A percentile compares a stretch with the other conserved stretches of the same genome.
phyloP scores from a whole-genome alignment of 2,329 filamentous ascomycete genomes.

The Chaetomium sp. region DNA sequence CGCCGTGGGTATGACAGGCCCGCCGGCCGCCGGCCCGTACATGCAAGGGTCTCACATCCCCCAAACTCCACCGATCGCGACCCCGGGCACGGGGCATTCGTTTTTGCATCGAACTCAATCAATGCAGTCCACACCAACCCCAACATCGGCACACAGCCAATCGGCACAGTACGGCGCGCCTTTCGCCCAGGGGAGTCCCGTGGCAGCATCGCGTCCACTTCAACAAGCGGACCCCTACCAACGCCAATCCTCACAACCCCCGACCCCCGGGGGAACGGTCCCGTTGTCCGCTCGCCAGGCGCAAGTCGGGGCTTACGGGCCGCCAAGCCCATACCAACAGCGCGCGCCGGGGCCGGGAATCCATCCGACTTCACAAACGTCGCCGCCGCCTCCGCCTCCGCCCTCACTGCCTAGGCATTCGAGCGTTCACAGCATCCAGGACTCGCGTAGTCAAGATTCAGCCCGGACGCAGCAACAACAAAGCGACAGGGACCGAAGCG shows the following conservation, averaged over 20 bases:
- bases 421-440: slow-evolving; percentile 49
- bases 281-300: slow-evolving; percentile 44
- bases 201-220: slow-evolving; percentile 48
- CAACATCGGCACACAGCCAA: slow-evolving; percentile 64
- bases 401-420: slow-evolving; percentile 47
- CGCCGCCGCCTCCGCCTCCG: slow-evolving; percentile 42
- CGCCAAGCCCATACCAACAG: slow-evolving; percentile 63
- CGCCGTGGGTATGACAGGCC: slow-evolving; percentile 40
- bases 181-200: slow-evolving; percentile 57
- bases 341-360: slow-evolving; percentile 44
- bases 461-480: slow-evolving; percentile 56
- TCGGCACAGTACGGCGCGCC: slow-evolving; percentile 52
- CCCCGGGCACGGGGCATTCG: slow-evolving; percentile 44
- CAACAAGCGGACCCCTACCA: slow-evolving; percentile 49
- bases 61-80: slow-evolving; percentile 54
- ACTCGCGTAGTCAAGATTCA: slow-evolving; percentile 41
- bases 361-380: slow-evolving; percentile 41
- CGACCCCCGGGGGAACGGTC: slow-evolving; percentile 55
- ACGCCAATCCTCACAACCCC: slow-evolving; percentile 57
- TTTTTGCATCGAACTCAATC: slow-evolving; percentile 56
- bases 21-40: slow-evolving; percentile 43
- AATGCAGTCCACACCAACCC: slow-evolving; percentile 60
- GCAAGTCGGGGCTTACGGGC: slow-evolving; percentile 43
- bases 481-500: slow-evolving; percentile 67
- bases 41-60: slow-evolving; percentile 48